Conservation (phyloP, 495 filamentous ascomycete species). For the Hypomontagnella monticulosa region DNA sequence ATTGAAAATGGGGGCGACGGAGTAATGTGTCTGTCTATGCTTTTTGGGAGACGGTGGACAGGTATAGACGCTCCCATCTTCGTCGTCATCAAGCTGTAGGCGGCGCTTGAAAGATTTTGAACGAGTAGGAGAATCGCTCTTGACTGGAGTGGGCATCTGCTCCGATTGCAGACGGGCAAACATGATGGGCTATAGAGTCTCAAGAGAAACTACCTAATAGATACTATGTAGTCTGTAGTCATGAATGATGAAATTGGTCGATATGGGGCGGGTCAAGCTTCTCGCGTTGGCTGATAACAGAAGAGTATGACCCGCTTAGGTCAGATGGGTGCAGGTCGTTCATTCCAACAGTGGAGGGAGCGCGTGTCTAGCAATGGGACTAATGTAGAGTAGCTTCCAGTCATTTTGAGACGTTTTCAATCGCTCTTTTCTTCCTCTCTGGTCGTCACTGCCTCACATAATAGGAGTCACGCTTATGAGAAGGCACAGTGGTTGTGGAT, state of each 20-base stretch:
- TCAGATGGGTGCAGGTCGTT: no score
- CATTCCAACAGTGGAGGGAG: no score
- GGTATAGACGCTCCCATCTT: constrained; percentile 19
- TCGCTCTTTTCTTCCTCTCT: constrained; percentile 3
- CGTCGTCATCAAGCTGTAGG: constrained; percentile 11
- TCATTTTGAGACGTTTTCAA: neutral
- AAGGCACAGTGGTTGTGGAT: no score
- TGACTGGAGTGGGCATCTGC: constrained; percentile 1
- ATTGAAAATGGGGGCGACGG: constrained; percentile 32
- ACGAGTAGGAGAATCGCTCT: constrained; percentile 10
- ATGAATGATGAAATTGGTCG: no score
- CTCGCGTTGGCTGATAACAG: no score
- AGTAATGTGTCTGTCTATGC: constrained; percentile 21
- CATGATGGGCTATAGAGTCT: constrained; percentile 8
- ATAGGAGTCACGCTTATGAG: no score
- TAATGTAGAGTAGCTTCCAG: neutral
- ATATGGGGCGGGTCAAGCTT: no score
- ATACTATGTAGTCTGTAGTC: no score
- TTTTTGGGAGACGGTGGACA: constrained; percentile 28
- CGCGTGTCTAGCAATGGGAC: no score
- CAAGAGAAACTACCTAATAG: neutral
- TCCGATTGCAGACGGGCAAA: constrained; percentile 24
- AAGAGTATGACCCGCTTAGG: no score
- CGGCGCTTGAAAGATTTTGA: constrained; percentile 20
- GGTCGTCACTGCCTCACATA: no score